These are phyloP conservation scores for Monosporascus sp. DNA, from an alignment of 2,329 filamentous ascomycete genomes.

Conservation along the genomic window DNA sequence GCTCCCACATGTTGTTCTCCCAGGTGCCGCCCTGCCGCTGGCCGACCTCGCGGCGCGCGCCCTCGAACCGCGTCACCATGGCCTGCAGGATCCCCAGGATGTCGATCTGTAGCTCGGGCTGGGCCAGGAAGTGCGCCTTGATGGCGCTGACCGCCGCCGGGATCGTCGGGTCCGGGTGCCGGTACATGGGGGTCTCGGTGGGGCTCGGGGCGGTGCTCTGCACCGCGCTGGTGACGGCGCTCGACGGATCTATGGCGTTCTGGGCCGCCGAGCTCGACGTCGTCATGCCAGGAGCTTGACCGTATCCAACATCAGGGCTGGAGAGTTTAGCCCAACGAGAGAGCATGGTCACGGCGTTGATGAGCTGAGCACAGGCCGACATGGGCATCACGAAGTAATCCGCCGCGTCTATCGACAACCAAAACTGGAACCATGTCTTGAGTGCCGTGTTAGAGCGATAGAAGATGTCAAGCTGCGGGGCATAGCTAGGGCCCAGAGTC, in stretches of 20 bases:
- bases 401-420: conserved; percentile 37
- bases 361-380: conserved; percentile 38
- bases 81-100: conserved; percentile 37
- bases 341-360: conserved; percentile 47
- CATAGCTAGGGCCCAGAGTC: conserved; percentile 24
- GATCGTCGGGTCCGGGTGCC: conserved; percentile 32
- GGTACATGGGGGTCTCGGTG: conserved; percentile 9
- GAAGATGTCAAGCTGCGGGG: conserved; percentile 44
- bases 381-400: conserved; percentile 43
- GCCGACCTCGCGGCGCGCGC: conserved; percentile 25
- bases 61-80: conserved; percentile 38
- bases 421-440: conserved; percentile 44
- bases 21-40: conserved; percentile 26
- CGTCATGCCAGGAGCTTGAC: not conserved
- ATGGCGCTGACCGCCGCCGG: conserved; percentile 36
- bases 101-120: conserved; percentile 41
- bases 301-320: conserved; percentile 24
- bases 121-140: conserved; percentile 35
- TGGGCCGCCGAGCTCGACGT: not conserved
- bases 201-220: not conserved
- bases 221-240: conserved; percentile 1
- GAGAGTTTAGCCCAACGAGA: conserved; percentile 46
- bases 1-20: conserved; percentile 43
- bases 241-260: conserved; percentile 2
- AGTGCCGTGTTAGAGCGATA: conserved; percentile 44